These are phyloP conservation scores for Diaporthe caulivora DNA, from an alignment of 2,329 filamentous ascomycete species.

Conservation along the genomic window DNA sequence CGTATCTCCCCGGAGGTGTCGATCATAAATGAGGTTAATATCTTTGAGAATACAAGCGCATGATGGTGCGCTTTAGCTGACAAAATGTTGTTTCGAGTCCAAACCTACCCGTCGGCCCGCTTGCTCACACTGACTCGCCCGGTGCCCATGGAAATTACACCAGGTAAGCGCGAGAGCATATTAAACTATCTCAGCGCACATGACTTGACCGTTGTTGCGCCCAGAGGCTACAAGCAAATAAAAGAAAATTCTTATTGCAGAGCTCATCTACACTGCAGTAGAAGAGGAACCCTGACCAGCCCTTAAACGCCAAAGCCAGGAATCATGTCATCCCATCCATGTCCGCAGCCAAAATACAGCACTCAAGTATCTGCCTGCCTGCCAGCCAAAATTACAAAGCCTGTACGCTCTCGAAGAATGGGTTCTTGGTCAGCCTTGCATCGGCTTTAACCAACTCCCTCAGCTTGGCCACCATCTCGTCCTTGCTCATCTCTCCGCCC, in stretches of 20 bases:
- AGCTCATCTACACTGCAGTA: not conserved
- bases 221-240: not conserved
- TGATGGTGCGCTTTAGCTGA: slow-evolving; percentile 8
- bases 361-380: slow-evolving; percentile 5
- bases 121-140: slow-evolving; percentile 1
- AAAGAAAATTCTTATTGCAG: not conserved
- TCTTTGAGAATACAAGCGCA: not conserved
- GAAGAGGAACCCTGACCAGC: not conserved
- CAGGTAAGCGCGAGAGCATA: not conserved
- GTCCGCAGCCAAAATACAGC: not conserved
- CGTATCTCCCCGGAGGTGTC: not conserved
- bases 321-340: slow-evolving; percentile 8
- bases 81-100: slow-evolving; percentile 10
- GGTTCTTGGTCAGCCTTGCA: slow-evolving; percentile 71
- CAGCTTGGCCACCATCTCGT: slow-evolving; percentile 84
- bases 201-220: not conserved
- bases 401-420: slow-evolving; percentile 78
- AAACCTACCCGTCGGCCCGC: slow-evolving; percentile 16
- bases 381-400: slow-evolving; percentile 55
- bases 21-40: not conserved
- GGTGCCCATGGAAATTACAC: not conserved
- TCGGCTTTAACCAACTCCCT: slow-evolving; percentile 83
- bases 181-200: not conserved
- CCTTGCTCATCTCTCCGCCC: slow-evolving; percentile 71
- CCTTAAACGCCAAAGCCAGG: slow-evolving; percentile 12